phyloP scores from a whole-genome alignment of 805 yeast genomes.

The Spathaspora passalidarum region DNA sequence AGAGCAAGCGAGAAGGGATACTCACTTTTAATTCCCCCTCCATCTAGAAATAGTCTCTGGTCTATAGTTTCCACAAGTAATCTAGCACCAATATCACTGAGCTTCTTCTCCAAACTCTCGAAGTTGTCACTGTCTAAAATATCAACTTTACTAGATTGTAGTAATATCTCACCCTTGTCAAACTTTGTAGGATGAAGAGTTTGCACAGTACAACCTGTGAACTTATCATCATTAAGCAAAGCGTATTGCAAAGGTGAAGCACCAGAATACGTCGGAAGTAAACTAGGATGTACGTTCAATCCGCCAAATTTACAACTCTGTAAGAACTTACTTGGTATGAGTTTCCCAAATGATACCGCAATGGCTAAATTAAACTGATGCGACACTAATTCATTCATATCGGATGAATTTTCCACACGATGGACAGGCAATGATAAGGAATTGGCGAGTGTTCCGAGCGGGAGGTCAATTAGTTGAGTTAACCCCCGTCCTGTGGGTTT shows the following conservation, averaged over 20 bases:
- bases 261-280: conserved; percentile 80
- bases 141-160: conserved; percentile 47
- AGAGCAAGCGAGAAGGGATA: conserved; percentile 51
- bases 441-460: conserved; percentile 45
- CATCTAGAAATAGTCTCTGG: conserved; percentile 18
- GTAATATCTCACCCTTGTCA: conserved; percentile 71
- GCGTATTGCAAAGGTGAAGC: conserved; percentile 88
- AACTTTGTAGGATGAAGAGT: conserved; percentile 85
- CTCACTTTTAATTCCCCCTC: conserved; percentile 6
- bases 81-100: conserved; percentile 63
- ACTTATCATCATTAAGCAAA: conserved; percentile 54
- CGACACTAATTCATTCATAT: conserved; percentile 26
- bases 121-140: conserved; percentile 46
- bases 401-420: conserved; percentile 51
- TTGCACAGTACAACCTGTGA: conserved; percentile 86
- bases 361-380: conserved; percentile 58
- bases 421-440: conserved; percentile 31
- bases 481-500: conserved; percentile 63
- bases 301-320: conserved; percentile 56
- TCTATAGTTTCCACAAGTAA: conserved; percentile 47
- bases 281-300: conserved; percentile 88
- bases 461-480: conserved; percentile 47
- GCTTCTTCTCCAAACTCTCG: conserved; percentile 40
- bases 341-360: conserved; percentile 88
- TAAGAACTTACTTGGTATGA: conserved; percentile 68